Base-by-base conservation (phyloP, 106 monocot genomes). In the Acorus gramineus region DNA sequence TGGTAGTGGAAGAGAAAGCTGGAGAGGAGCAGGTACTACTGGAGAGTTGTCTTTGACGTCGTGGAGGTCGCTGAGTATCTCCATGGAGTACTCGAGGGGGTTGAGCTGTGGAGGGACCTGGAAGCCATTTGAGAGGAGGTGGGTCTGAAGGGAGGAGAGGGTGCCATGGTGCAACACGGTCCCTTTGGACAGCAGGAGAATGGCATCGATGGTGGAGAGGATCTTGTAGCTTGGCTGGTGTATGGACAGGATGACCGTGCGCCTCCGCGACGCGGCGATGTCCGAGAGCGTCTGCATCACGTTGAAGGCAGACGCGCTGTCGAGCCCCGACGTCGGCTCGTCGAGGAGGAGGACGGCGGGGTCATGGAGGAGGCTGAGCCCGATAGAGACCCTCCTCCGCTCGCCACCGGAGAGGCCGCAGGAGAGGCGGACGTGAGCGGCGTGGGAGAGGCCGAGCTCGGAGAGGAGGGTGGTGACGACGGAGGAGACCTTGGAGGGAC, bases 301-400 rank as follows among this genome's bases (percentile, higher is more conserved):
- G 52, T 69, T 54, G 81, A 74, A 79, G 11, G 96, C 90, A 11
- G 87, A 85, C 3, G 80, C 46, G 74, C 87, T 87, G 79, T 96
- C 96, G 14, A 96, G 82, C 1, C 96, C 95, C 6, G 95, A 96
- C 48, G 95, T 96, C 46, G 96, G 96, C 67, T 96, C 96, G 76
- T 96, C 96, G 64, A 96, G 95, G 14, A 96, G 82, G 12, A 96
- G 74, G 8, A 96, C 62, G 14, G 68, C 59, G n/a, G 90, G 96
- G 65, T 85, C 76, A 44, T 72, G 78, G 56, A 96, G 87, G 12
- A 96, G 83, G 53, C 72, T 63, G n/a, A 91, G 70, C 4, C 90
- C 96, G 49, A 91, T 81, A 56, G 96, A 96, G 43, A 96, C 82
- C 47, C 95, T 81, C 42, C 93, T 89, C 44, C 90, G 90, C 52